phyloP scores from a whole-genome alignment of 2,329 filamentous ascomycete genomes.

The Xylariaceae sp. region DNA sequence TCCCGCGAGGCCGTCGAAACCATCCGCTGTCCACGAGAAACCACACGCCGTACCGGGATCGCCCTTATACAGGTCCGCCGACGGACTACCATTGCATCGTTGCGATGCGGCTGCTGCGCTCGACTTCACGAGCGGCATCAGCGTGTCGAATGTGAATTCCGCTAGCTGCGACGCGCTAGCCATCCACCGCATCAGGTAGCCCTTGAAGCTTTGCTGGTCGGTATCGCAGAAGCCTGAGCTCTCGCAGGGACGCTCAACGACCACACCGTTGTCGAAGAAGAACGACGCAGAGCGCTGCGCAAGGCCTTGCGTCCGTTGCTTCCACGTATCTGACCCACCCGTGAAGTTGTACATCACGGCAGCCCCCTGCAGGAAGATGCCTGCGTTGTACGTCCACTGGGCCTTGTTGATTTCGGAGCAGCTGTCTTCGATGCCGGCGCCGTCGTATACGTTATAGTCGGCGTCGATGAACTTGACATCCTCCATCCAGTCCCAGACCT shows the following conservation, averaged over 20 bases:
- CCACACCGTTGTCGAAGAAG: conserved; percentile 54
- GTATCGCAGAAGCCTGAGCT: conserved; percentile 55
- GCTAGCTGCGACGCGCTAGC: conserved; percentile 51
- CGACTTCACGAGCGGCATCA: conserved; percentile 47
- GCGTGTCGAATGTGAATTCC: conserved; percentile 44
- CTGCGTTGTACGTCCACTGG: conserved; percentile 68
- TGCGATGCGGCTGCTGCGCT: conserved; percentile 48
- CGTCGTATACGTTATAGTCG: conserved; percentile 55
- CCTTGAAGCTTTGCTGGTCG: conserved; percentile 74
- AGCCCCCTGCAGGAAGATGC: conserved; percentile 58
- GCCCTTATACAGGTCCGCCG: conserved; percentile 43
- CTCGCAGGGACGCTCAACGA: conserved; percentile 68
- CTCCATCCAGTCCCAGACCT: conserved; percentile 63
- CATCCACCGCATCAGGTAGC: conserved; percentile 67
- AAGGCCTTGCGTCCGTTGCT: conserved; percentile 55
- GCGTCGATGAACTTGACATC: conserved; percentile 51
- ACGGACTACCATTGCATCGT: conserved; percentile 43
- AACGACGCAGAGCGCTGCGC: conserved; percentile 43
- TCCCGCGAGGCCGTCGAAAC: conserved; percentile 56
- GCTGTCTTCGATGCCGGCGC: conserved; percentile 37
- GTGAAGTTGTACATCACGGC: conserved; percentile 63
- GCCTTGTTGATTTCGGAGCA: conserved; percentile 51
- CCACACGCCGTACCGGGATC: conserved; percentile 59
- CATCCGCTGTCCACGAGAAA: conserved; percentile 55
- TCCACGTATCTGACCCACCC: conserved; percentile 45